Evolutionary conservation across 352 stramenopile genomes (phyloP).

Genomic region (Pilasporangium apinafurcum): DNA sequence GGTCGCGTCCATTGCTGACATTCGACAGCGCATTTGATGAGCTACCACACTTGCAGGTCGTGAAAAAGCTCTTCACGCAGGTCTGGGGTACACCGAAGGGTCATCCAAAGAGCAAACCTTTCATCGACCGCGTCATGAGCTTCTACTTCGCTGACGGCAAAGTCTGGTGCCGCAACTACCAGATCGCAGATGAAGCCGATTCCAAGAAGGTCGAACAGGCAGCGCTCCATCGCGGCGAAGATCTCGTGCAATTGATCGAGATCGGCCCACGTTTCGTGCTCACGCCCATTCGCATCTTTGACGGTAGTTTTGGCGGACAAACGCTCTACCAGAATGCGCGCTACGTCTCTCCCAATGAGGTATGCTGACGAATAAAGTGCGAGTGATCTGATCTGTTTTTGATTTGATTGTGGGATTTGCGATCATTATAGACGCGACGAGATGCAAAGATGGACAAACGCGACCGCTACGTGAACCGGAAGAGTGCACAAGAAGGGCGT

Average conservation of each 20-base stretch:
- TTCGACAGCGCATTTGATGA: constrained; percentile 95
- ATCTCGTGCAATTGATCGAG: constrained; percentile 96
- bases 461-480: constrained; percentile 89
- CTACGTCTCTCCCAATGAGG: constrained; percentile 96
- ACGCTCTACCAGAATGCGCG: constrained; percentile 98
- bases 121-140: constrained; percentile 98
- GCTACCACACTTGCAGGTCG: constrained; percentile 89
- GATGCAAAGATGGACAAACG: constrained; percentile 92
- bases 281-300: constrained; percentile 98
- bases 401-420: background rate
- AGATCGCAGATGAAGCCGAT: constrained; percentile 80
- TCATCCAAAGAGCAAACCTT: constrained; percentile 99
- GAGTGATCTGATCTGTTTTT: background rate
- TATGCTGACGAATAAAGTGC: constrained; percentile 15
- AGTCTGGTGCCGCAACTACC: constrained; percentile 99
- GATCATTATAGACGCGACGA: constrained; percentile 42
- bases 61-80: constrained; percentile 97
- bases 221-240: constrained; percentile 77
- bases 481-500: constrained; percentile 78
- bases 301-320: constrained; percentile 97
- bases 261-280: constrained; percentile 99
- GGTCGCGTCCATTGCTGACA: constrained; percentile 95
- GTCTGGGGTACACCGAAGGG: constrained; percentile 94
- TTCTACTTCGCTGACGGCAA: constrained; percentile 93
- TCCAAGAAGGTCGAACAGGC: constrained; percentile 90